Conservation (phyloP, 2,329 filamentous ascomycete species). For the Cordyceps cateniannulata region DNA sequence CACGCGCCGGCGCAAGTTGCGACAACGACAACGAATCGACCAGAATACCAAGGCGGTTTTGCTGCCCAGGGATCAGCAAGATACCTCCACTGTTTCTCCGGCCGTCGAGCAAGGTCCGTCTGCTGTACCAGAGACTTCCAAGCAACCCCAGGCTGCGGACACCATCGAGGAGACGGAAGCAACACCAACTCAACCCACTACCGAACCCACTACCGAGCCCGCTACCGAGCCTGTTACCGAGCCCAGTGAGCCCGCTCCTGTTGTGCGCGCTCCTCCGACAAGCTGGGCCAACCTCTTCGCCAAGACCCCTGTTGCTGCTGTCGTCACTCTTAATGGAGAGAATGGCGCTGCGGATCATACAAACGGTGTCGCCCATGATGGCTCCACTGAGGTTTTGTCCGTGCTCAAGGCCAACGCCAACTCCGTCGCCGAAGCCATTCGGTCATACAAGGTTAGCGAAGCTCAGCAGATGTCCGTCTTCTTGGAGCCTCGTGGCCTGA, state of each 20-base stretch:
- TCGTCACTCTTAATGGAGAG: background rate
- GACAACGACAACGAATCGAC: conserved; percentile 37
- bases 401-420: conserved; percentile 42
- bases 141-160: background rate
- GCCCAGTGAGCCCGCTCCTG: conserved; percentile 14
- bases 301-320: conserved; percentile 17
- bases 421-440: conserved; percentile 71
- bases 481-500: conserved; percentile 83
- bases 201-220: conserved; percentile 1
- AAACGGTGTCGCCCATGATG: background rate
- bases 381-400: conserved; percentile 24
- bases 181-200: background rate
- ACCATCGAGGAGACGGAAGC: background rate
- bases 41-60: conserved; percentile 34
- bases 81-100: conserved; percentile 17
- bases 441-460: conserved; percentile 61
- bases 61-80: conserved; percentile 35
- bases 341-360: conserved; percentile 15
- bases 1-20: conserved; percentile 33
- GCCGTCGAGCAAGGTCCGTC: background rate
- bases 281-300: conserved; percentile 37
- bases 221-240: conserved; percentile 4
- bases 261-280: conserved; percentile 26
- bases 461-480: conserved; percentile 63
- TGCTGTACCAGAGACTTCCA: background rate